phyloP scores from a whole-genome alignment of 768 basidiomycete species.

The Cystofilobasidium capitatum region DNA sequence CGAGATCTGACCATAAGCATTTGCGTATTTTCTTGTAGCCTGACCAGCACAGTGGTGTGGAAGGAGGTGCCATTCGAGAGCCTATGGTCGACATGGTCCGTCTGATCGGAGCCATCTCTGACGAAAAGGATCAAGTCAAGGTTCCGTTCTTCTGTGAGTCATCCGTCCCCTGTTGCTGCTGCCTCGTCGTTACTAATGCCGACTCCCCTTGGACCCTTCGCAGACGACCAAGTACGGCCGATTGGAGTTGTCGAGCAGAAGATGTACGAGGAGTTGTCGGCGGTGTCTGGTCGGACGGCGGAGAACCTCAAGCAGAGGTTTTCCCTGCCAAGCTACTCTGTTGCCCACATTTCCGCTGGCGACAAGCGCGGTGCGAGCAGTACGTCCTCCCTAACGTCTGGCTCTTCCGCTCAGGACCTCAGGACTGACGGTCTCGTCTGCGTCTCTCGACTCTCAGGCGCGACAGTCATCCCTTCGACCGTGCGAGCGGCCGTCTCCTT shows the following conservation, averaged over 20 bases:
- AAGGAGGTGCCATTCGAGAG: constrained; percentile 77
- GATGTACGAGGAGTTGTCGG: constrained; percentile 59
- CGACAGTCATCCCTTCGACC: constrained; percentile 74
- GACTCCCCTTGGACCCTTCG: not conserved
- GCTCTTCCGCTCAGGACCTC: constrained; percentile 40
- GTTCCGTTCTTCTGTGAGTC: constrained; percentile 76
- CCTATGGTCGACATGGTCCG: constrained; percentile 82
- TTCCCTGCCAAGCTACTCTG: constrained; percentile 81
- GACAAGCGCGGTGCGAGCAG: not conserved
- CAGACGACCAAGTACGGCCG: constrained; percentile 56
- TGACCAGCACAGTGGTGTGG: constrained; percentile 86
- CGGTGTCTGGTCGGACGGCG: constrained; percentile 58
- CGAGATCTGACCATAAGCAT: no score
- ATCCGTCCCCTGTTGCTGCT: constrained; percentile 4
- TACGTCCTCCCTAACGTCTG: not conserved
- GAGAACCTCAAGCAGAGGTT: constrained; percentile 66
- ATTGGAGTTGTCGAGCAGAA: constrained; percentile 58
- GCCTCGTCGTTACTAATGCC: no score
- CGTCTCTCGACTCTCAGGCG: constrained; percentile 27
- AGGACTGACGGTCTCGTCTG: constrained; percentile 4
- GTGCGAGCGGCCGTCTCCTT: constrained; percentile 80
- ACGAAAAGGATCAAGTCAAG: constrained; percentile 48
- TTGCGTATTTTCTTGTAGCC: constrained; percentile 39
- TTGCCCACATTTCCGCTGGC: constrained; percentile 61
- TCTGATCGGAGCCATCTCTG: constrained; percentile 58